Percentiles rank a stretch among this genome's conserved stretches.
These are phyloP conservation scores for Entomortierella chlamydospora DNA, from an alignment of 192 early-diverging fungal genomes.

Conservation along the genomic window DNA sequence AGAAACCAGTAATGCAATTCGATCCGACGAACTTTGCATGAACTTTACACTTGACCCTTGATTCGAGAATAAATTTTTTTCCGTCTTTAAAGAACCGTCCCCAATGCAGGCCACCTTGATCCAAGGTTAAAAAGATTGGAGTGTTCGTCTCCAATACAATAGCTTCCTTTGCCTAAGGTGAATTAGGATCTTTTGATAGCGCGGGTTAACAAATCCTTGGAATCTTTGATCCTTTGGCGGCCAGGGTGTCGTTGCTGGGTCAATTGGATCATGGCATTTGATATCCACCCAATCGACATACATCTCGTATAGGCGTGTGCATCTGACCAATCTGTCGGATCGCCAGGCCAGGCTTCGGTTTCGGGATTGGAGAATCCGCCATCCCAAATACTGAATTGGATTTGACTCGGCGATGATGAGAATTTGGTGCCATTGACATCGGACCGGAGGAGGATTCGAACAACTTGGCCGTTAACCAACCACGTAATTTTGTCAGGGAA, in stretches of 20 bases:
- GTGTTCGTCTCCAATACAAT: constrained; percentile 38
- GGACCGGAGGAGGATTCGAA: constrained; percentile 59
- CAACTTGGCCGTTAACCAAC: constrained; percentile 62
- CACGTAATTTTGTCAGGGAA: constrained; percentile 65
- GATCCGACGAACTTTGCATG: too few relatives aligned
- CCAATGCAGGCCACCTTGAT: constrained; percentile 44
- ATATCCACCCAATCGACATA: constrained; percentile 64
- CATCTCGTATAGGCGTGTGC: constrained; percentile 57
- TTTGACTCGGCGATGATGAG: constrained; percentile 64
- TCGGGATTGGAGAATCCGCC: constrained; percentile 65
- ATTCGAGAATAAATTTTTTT: not conserved
- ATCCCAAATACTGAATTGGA: constrained; percentile 75
- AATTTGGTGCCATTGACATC: constrained; percentile 62
- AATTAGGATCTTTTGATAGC: constrained; percentile 5
- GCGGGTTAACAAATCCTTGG: constrained; percentile 39
- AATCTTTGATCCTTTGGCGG: constrained; percentile 40
- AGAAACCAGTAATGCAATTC: too few relatives aligned
- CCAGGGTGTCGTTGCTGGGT: constrained; percentile 54
- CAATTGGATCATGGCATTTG: constrained; percentile 58
- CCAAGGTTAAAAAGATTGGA: constrained; percentile 29
- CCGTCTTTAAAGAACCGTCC: constrained; percentile 20
- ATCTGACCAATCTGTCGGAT: constrained; percentile 64
- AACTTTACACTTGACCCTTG: not conserved
- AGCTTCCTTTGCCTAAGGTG: constrained; percentile 26
- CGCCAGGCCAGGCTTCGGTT: constrained; percentile 70